Percentiles rank a stretch among this genome's conserved stretches.
These are phyloP conservation scores for Saccharomyces eubayanus DNA, from an alignment of 805 yeast genomes.

Conservation along the genomic window DNA sequence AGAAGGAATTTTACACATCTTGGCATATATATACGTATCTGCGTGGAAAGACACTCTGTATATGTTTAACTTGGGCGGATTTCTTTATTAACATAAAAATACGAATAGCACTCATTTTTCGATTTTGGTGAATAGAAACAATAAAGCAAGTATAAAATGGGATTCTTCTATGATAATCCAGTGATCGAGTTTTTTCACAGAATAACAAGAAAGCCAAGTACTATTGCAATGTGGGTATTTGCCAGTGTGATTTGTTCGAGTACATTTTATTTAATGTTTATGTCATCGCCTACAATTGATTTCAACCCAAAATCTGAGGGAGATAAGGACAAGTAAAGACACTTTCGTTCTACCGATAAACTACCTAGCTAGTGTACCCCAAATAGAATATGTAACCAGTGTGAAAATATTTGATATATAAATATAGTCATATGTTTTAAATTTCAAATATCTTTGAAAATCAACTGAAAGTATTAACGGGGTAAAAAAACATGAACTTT, in stretches of 20 bases:
- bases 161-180: slow-evolving; percentile 22
- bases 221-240: slow-evolving; percentile 28
- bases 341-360: not conserved
- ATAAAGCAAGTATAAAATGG: slow-evolving; percentile 10
- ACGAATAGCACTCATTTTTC: not conserved
- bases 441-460: not conserved
- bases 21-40: not conserved
- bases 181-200: slow-evolving; percentile 22
- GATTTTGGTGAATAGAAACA: not conserved
- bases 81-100: not conserved
- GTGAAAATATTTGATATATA: not conserved
- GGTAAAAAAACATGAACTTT: not conserved
- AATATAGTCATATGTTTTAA: not conserved
- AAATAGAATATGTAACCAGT: no score
- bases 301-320: not conserved
- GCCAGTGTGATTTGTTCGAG: slow-evolving; percentile 24
- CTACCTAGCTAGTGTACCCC: not conserved
- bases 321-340: not conserved
- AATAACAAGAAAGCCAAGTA: slow-evolving; percentile 19
- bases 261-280: slow-evolving; percentile 16
- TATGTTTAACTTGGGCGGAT: not conserved
- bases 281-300: slow-evolving; percentile 4
- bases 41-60: no score
- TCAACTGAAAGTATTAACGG: not conserved
- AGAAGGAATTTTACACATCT: slow-evolving; percentile 2